Evolutionary conservation across 2,329 filamentous ascomycete genomes (phyloP), one percentile per base, ranked within the genome.

Genomic region (Aspergillus arachidicola): DNA sequence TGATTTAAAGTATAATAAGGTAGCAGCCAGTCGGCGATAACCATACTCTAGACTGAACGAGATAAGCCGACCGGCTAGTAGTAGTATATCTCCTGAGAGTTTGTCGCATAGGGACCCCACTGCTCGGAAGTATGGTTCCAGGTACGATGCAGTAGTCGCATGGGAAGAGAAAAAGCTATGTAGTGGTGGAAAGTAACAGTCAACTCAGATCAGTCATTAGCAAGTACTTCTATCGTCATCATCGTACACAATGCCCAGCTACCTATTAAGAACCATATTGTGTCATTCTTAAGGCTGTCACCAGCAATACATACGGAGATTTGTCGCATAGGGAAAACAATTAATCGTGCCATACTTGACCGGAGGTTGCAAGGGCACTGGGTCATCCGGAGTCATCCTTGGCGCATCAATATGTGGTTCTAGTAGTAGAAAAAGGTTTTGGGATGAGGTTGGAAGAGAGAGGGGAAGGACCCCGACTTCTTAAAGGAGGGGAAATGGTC

Each of bases 101-200:
- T 55, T 55, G 51, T 55, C 51, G 51, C 51, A 36, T 54, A 36
- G 51, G 51, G 51, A 23, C 21, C 46, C 57, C 26, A 48, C 57
- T 6, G 45, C 19, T 36, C 45, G 30, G 32, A 53, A 26, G 48
- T 30, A 53, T 48, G 57, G 57, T 41, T n/a, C 43, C 46, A 43
- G 57, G 57, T 59, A 59, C 57, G 23, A 21, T 59, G 46, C 48
- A 43, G 46, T 32, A 43, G 58, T 59, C 58, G 58, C 58, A 41
- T 59, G 48, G 36, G 58, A 41, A 53, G 50, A 54, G 19, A 32
- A 34, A 53, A 19, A n/a, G 46, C 46, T 41, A 38, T 38, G 28
- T 32, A 51, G 36, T 53, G 41, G 46, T 54, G 48, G 21, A 51
- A 54, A 43, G 36, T 43, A 55, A 38, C 21, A 36, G 26, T 38